These are phyloP conservation scores for Microdochium bolleyi DNA, from an alignment of 2,329 filamentous ascomycete genomes.

Conservation along the genomic window DNA sequence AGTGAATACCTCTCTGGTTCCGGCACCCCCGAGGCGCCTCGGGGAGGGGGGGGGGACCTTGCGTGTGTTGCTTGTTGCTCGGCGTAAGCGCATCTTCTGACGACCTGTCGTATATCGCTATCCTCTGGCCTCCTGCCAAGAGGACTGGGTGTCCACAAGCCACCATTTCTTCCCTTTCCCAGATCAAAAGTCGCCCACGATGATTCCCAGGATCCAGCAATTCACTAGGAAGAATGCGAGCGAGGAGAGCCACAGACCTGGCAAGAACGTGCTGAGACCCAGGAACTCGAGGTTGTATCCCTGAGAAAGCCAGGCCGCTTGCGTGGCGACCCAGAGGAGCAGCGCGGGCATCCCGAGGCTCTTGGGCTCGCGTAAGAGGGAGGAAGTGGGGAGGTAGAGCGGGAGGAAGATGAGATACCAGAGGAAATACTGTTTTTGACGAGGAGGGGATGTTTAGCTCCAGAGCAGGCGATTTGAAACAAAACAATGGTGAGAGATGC, in stretches of 20 bases:
- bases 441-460: conserved; percentile 8
- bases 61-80: too few relatives aligned
- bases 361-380: conserved; percentile 51
- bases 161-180: too few relatives aligned
- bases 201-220: conserved; percentile 75
- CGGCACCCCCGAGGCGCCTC: too few relatives aligned
- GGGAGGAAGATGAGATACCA: conserved; percentile 96
- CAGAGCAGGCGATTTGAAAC: too few relatives aligned
- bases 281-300: conserved; percentile 72
- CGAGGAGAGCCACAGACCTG: conserved; percentile 71
- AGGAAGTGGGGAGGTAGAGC: conserved; percentile 77
- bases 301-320: conserved; percentile 70
- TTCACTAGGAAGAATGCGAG: conserved; percentile 79
- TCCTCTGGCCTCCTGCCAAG: too few relatives aligned
- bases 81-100: too few relatives aligned
- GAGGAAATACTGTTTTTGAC: conserved; percentile 70
- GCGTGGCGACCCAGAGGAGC: conserved; percentile 65
- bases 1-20: too few relatives aligned
- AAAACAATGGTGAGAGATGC: too few relatives aligned
- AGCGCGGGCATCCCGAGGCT: conserved; percentile 57
- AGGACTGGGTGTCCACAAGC: too few relatives aligned
- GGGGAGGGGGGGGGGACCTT: too few relatives aligned
- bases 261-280: conserved; percentile 75
- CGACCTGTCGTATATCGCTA: too few relatives aligned
- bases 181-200: conserved; percentile 55